A percentile compares a stretch with the other conserved stretches of the same genome.
phyloP scores from a whole-genome alignment of 176 grass and related monocot species.

The Stipa capillata region DNA sequence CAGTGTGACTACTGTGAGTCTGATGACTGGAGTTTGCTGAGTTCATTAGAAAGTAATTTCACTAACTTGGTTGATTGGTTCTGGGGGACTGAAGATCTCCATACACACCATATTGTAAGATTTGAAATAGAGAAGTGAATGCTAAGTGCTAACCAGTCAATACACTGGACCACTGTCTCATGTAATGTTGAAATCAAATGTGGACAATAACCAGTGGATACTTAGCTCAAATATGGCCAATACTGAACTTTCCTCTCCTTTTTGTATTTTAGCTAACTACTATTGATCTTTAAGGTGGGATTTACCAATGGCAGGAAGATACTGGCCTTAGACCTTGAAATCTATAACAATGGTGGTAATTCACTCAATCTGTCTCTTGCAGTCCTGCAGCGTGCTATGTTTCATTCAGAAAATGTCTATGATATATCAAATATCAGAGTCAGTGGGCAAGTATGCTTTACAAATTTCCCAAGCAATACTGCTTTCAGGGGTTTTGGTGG shows the following conservation, averaged over 20 bases:
- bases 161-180: background rate
- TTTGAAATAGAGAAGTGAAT: background rate
- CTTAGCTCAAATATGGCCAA: background rate
- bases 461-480: slow-evolving; percentile 95
- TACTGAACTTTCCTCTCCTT: background rate
- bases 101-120: background rate
- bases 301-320: slow-evolving; percentile 84
- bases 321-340: slow-evolving; percentile 69
- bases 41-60: background rate
- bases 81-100: background rate
- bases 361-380: slow-evolving; percentile 70
- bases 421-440: slow-evolving; percentile 65
- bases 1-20: background rate
- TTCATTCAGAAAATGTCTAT: slow-evolving; percentile 86
- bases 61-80: background rate
- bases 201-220: background rate
- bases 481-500: slow-evolving; percentile 97
- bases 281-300: slow-evolving; percentile 57
- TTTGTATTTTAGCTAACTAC: background rate
- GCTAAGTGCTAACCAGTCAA: background rate
- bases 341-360: slow-evolving; percentile 87
- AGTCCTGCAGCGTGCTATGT: slow-evolving; percentile 78
- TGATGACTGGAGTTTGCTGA: background rate
- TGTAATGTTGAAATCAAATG: background rate
- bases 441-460: slow-evolving; percentile 77